These are phyloP conservation scores for Xerocomellus chrysenteron DNA, from an alignment of 768 basidiomycete species.

Conservation along the genomic window DNA sequence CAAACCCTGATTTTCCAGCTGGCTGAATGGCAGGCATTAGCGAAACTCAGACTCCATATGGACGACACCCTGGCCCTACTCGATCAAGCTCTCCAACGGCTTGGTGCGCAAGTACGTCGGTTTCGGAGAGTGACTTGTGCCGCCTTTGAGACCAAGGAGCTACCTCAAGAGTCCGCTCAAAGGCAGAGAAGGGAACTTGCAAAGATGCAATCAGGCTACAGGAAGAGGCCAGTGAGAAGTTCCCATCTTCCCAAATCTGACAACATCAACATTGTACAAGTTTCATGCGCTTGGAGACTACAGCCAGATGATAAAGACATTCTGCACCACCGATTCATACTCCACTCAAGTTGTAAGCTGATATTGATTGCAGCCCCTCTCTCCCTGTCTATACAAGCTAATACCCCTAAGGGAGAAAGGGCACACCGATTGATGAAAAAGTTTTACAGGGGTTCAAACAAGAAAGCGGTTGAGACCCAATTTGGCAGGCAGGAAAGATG, in stretches of 20 bases:
- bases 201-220: not conserved
- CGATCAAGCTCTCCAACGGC: not conserved
- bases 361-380: too few relatives aligned
- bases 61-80: not conserved
- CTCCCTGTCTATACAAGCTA: too few relatives aligned
- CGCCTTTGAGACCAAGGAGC: not conserved
- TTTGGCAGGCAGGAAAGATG: constrained; percentile 12
- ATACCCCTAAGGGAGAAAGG: not conserved
- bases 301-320: constrained; percentile 12
- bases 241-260: constrained; percentile 4
- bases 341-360: too few relatives aligned
- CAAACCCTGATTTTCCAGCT: constrained; percentile 21
- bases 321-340: constrained; percentile 28
- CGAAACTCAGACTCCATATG: not conserved
- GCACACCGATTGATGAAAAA: constrained; percentile 22
- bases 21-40: constrained; percentile 17
- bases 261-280: constrained; percentile 31
- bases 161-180: not conserved
- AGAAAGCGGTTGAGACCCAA: not conserved
- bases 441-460: constrained; percentile 26
- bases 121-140: not conserved
- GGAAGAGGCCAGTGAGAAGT: not conserved
- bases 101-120: not conserved
- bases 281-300: constrained; percentile 28
- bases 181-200: not conserved